Evolutionary conservation across 2,329 filamentous ascomycete species (phyloP).

Genomic region (Phialocephala subalpina): DNA sequence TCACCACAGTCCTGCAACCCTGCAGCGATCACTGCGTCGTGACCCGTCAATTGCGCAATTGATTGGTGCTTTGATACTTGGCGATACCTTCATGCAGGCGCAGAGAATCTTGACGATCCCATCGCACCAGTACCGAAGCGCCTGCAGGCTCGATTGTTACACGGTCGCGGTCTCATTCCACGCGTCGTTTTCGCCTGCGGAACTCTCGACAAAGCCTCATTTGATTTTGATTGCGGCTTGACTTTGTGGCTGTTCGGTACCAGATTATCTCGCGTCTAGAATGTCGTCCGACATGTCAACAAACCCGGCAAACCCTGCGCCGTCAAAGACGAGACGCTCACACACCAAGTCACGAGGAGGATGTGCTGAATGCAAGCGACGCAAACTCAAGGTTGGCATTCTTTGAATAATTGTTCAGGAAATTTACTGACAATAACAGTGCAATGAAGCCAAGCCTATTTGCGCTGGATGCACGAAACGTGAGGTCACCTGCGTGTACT

Average conservation of each 20-base stretch:
- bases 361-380: slow-evolving; percentile 71
- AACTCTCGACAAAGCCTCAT: background rate
- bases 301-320: background rate
- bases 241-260: slow-evolving; percentile 1
- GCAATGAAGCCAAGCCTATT: slow-evolving; percentile 5
- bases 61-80: background rate
- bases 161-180: background rate
- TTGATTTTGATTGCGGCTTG: background rate
- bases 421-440: slow-evolving; percentile 3
- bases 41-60: background rate
- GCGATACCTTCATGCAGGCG: background rate
- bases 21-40: background rate
- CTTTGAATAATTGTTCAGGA: background rate
- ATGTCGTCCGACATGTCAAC: background rate
- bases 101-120: background rate
- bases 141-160: background rate
- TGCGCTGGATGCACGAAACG: slow-evolving; percentile 13
- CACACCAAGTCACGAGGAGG: slow-evolving; percentile 64
- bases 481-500: slow-evolving; percentile 8
- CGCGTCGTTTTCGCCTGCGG: background rate
- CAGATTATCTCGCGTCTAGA: background rate
- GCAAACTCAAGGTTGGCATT: slow-evolving; percentile 64
- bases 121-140: background rate
- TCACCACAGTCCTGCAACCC: background rate
- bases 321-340: slow-evolving; percentile 16